Conservation (phyloP, 2,329 filamentous ascomycete genomes). For the Chrysoporthe cubensis region DNA sequence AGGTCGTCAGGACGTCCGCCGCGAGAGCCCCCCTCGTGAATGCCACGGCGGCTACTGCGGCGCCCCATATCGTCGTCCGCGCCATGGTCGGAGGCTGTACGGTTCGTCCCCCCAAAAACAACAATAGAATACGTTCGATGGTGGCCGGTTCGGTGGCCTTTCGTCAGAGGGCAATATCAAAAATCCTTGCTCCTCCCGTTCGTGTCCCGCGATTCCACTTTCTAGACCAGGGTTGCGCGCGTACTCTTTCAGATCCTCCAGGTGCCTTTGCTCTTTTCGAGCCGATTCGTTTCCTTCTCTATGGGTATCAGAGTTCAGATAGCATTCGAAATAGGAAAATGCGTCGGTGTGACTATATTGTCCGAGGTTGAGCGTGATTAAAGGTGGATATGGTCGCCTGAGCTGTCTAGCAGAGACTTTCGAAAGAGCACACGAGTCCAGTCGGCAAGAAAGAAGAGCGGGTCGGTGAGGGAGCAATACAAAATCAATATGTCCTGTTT, state of each 20-base stretch:
- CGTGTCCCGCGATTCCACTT: conserved; percentile 8
- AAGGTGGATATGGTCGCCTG: conserved; percentile 28
- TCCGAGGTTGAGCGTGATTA: conserved; percentile 26
- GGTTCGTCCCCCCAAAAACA: not conserved
- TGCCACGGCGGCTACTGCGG: conserved; percentile 41
- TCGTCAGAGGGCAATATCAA: not conserved
- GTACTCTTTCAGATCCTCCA: conserved; percentile 22
- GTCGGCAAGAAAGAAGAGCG: conserved; percentile 30
- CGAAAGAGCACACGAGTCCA: conserved; percentile 30
- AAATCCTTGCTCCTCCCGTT: conserved; percentile 2
- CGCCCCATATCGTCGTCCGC: conserved; percentile 31
- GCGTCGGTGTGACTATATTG: conserved; percentile 16
- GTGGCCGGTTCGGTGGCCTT: conserved; percentile 12
- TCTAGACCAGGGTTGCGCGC: conserved; percentile 13
- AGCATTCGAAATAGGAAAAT: conserved; percentile 20
- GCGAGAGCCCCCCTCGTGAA: conserved; percentile 58
- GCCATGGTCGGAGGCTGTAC: conserved; percentile 32
- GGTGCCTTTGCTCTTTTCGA: conserved; percentile 19
- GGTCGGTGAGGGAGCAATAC: conserved; percentile 32
- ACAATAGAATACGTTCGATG: not conserved
- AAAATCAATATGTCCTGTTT: conserved; percentile 25
- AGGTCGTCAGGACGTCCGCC: conserved; percentile 75
- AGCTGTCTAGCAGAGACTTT: conserved; percentile 27
- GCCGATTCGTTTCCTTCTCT: conserved; percentile 25
- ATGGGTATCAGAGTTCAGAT: conserved; percentile 28